Evolutionary conservation across 192 early-diverging fungal species (phyloP).

Genomic region (Phlyctochytrium planicorne): DNA sequence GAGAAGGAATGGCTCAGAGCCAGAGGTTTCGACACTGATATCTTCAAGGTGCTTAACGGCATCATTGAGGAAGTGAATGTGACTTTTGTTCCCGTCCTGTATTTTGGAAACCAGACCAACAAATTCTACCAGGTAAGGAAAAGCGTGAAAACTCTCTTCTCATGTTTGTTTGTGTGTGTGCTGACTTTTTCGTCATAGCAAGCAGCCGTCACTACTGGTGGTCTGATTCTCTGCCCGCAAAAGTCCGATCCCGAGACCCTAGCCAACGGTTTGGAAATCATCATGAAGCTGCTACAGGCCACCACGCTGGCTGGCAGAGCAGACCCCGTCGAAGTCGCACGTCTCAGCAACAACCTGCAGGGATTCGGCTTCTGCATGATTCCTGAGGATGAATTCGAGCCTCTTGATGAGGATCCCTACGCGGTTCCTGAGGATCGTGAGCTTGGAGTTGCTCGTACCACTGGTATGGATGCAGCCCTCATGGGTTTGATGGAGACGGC

Average conservation of each 20-base stretch:
- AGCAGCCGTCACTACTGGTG: slow-evolving; percentile 24
- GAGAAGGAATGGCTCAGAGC: slow-evolving; percentile 12
- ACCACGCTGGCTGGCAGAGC: not conserved
- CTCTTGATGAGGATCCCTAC: slow-evolving; percentile 4
- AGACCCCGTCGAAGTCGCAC: not conserved
- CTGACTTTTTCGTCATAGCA: slow-evolving; percentile 3
- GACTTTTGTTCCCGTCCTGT: slow-evolving; percentile 35
- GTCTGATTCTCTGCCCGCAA: slow-evolving; percentile 22
- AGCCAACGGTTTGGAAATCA: slow-evolving; percentile 12
- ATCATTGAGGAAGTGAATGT: slow-evolving; percentile 25
- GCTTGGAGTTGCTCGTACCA: not conserved
- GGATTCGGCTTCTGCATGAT: slow-evolving; percentile 6
- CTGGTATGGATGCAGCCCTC: slow-evolving; percentile 12
- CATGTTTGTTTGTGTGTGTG: not conserved
- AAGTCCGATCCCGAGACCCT: not conserved
- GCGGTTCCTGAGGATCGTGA: not conserved
- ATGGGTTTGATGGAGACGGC: slow-evolving; percentile 21
- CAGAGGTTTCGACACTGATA: slow-evolving; percentile 19
- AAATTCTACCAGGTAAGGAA: slow-evolving; percentile 30
- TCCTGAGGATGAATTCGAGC: not conserved
- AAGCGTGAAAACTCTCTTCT: too few relatives aligned
- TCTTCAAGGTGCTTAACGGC: slow-evolving; percentile 27
- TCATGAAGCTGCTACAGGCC: slow-evolving; percentile 21
- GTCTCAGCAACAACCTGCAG: slow-evolving; percentile 1
- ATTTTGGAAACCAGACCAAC: not conserved